These are phyloP conservation scores for Alnus glutinosa DNA, from an alignment of 306 rosid species.

Conservation along the genomic window DNA sequence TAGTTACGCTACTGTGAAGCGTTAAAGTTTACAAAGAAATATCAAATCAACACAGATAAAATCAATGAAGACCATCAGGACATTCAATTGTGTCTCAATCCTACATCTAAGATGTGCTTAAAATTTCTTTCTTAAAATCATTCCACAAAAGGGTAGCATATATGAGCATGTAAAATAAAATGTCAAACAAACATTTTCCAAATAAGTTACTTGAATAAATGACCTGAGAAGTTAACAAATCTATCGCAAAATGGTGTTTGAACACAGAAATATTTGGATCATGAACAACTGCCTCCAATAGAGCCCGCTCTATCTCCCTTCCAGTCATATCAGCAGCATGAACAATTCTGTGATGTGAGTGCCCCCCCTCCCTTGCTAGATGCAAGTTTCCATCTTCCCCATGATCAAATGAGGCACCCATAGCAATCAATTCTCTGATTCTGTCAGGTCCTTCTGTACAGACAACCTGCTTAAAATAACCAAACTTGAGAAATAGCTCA, in stretches of 20 bases:
- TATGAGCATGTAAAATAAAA: background rate
- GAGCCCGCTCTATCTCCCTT: constrained; percentile 86
- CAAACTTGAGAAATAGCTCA: constrained; percentile 14
- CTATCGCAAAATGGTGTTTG: constrained; percentile 89
- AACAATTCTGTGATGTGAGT: constrained; percentile 84
- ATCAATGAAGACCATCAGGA: background rate
- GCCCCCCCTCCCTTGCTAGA: constrained; percentile 90
- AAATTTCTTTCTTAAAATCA: background rate
- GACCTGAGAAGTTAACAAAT: constrained; percentile 90
- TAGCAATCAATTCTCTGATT: constrained; percentile 84
- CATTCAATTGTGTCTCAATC: background rate
- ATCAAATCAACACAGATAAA: background rate
- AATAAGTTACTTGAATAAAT: constrained; percentile 15
- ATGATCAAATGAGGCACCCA: constrained; percentile 93
- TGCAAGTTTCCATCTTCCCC: constrained; percentile 95
- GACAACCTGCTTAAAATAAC: constrained; percentile 68
- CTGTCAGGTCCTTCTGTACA: constrained; percentile 99
- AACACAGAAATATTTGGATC: constrained; percentile 83
- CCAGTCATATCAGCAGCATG: constrained; percentile 99
- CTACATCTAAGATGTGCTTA: background rate
- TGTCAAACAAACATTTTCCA: background rate
- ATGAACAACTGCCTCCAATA: constrained; percentile 57
- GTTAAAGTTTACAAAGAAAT: background rate
- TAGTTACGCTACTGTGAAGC: constrained; percentile 16
- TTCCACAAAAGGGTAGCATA: constrained; percentile 1